Percentiles rank a stretch among this genome's conserved stretches.
Evolutionary conservation across 495 filamentous ascomycete species (phyloP).

Genomic region (Corynascus novoguineensis): DNA sequence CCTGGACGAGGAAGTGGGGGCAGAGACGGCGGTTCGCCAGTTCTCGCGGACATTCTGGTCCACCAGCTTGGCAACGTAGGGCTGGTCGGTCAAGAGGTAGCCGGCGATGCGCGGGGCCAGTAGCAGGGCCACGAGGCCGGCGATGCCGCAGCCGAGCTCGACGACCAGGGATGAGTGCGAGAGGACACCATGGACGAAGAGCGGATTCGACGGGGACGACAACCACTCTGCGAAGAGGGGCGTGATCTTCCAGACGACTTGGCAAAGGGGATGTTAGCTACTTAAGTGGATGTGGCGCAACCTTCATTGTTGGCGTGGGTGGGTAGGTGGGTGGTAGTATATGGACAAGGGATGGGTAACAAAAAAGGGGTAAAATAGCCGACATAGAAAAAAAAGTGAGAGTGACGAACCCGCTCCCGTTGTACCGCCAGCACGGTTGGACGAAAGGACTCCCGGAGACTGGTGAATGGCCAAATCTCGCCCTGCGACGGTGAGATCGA

Average conservation of each 20-base stretch:
- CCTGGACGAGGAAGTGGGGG: background rate
- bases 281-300: background rate
- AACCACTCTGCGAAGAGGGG: slow-evolving; percentile 83
- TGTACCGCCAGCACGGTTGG: slow-evolving; percentile 73
- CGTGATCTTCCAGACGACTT: slow-evolving; percentile 86
- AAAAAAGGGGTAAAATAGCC: background rate
- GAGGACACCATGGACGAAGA: slow-evolving; percentile 57
- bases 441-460: slow-evolving; percentile 74
- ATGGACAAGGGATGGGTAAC: background rate
- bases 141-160: slow-evolving; percentile 85
- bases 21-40: background rate
- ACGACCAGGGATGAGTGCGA: slow-evolving; percentile 53
- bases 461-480: slow-evolving; percentile 76
- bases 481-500: slow-evolving; percentile 65
- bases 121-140: slow-evolving; percentile 63
- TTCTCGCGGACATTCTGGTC: slow-evolving; percentile 67
- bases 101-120: slow-evolving; percentile 55
- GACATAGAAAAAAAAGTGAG: background rate
- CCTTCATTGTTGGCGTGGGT: slow-evolving; percentile 22
- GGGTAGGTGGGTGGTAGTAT: background rate
- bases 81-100: slow-evolving; percentile 84
- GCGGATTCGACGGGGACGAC: slow-evolving; percentile 52
- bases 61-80: slow-evolving; percentile 71
- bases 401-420: slow-evolving; percentile 72
- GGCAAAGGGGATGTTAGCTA: background rate